Base-by-base conservation (phyloP, 495 filamentous ascomycete species). In the Astrocystis sublimbata region DNA sequence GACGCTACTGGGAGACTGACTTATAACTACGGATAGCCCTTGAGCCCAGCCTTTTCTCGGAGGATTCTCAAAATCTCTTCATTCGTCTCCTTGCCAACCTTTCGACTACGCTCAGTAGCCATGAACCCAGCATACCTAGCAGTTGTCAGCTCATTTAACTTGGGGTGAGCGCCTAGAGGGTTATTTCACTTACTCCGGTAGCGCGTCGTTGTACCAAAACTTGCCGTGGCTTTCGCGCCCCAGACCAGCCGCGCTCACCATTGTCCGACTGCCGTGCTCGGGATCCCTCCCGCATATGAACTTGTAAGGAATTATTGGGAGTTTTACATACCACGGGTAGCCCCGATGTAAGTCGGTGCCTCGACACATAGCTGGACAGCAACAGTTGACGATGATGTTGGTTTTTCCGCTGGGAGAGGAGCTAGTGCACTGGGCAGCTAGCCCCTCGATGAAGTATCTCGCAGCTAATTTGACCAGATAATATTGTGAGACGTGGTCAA, bases 181-280 rank as follows among this genome's bases (percentile, higher is more conserved):
- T n/a, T n/a, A n/a, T n/a, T n/a, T n/a, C 26, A 24, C 52, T 55
- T 55, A 55, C 52, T 38, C 33, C 4, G 33, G 52, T n/a, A 55
- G 31, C 13, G 8, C 8, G 35, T 73, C 72, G 50, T 74, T 64
- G 30, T 72, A 70, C 83, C 81, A 85, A 60, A 78, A 79, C 64
- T 64, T 75, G 2, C 82, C 83, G 56, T 83, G 78, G 33, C 78
- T 78, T 58, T 83, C 81, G 6, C 63, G 61, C 0, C 81, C 82
- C 46, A 81, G 72, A 31, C 74, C 67, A 5, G 79, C 78, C 1
- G 76, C 81, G 58, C 79, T 83, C n/a, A 83, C 79, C 33, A 84
- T 54, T 30, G 78, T 76, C 19, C 82, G 73, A 52, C 77, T 79
- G 3, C 83, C 83, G 45, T 79, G 74, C 61, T 85, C 82, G 0